These are phyloP conservation scores for Pseudisothecium myosuroides DNA, from an alignment of 225 moss, liverwort and hornwort species.

Conservation along the genomic window DNA sequence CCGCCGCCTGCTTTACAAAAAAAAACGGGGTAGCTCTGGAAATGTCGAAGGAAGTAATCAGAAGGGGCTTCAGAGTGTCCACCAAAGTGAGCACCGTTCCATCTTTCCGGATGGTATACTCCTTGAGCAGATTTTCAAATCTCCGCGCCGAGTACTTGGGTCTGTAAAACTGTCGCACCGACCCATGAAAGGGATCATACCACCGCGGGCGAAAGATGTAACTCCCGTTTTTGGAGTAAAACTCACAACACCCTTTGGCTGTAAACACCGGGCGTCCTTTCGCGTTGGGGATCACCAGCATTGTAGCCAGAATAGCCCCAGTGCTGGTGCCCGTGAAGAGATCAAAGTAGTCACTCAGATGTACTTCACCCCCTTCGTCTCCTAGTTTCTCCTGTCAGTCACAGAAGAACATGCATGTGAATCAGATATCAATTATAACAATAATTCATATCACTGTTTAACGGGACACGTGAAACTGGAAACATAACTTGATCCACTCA, in stretches of 20 bases:
- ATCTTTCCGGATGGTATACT: constrained; percentile 47
- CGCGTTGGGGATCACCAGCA: constrained; percentile 62
- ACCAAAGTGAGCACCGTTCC: constrained; percentile 78
- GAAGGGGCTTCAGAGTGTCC: constrained; percentile 65
- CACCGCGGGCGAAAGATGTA: constrained; percentile 70
- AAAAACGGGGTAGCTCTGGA: constrained; percentile 72
- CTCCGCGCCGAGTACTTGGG: constrained; percentile 76
- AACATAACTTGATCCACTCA: neutral
- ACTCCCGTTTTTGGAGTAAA: constrained; percentile 63
- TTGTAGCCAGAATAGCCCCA: constrained; percentile 71
- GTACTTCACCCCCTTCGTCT: constrained; percentile 17
- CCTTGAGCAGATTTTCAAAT: constrained; percentile 68
- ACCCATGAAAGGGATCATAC: constrained; percentile 69
- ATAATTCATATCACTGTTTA: neutral
- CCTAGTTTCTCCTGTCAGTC: constrained; percentile 57
- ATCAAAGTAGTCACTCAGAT: constrained; percentile 83
- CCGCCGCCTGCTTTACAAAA: constrained; percentile 70
- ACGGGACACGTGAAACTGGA: neutral
- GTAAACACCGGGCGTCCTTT: constrained; percentile 59
- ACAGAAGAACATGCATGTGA: neutral
- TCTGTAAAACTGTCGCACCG: constrained; percentile 65
- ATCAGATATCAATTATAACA: neutral
- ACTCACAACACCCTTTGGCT: constrained; percentile 67
- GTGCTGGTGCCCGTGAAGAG: constrained; percentile 88
- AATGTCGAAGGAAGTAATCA: constrained; percentile 89